Evolutionary conservation across 192 early-diverging fungal species (phyloP).

Genomic region (Backusella liffmaniae): DNA sequence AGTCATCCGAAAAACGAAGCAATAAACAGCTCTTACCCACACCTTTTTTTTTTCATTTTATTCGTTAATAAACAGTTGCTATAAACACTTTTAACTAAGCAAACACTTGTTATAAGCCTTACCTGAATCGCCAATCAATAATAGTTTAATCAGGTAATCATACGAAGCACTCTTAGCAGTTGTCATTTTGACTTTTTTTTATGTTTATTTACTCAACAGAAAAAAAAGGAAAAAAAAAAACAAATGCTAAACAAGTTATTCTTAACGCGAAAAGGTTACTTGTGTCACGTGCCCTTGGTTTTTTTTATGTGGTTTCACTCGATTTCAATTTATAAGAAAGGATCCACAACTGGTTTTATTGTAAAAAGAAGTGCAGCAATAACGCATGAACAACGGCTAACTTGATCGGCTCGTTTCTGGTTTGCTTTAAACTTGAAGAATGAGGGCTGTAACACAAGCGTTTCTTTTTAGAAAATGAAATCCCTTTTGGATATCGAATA

Average conservation of each 20-base stretch:
- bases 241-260: background rate
- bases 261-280: background rate
- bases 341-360: constrained; percentile 1
- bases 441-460: too few species aligned
- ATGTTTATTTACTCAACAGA: background rate
- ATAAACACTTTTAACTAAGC: background rate
- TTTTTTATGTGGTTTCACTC: background rate
- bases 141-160: constrained; percentile 98
- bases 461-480: background rate
- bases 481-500: background rate
- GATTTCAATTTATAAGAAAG: background rate
- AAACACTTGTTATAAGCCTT: constrained; percentile 27
- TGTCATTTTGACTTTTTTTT: constrained; percentile 17
- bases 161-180: constrained; percentile 87
- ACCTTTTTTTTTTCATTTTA: constrained; percentile 47
- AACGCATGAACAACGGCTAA: background rate
- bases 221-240: background rate
- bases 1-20: constrained; percentile 97
- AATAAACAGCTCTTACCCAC: constrained; percentile 97
- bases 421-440: background rate
- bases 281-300: background rate
- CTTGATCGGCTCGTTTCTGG: background rate
- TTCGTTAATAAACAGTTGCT: background rate
- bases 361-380: background rate
- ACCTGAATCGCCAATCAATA: constrained; percentile 98